Base-by-base conservation (phyloP, 1,284 basidiomycete genomes). In the Pseudomicrostroma phylloplanum region DNA sequence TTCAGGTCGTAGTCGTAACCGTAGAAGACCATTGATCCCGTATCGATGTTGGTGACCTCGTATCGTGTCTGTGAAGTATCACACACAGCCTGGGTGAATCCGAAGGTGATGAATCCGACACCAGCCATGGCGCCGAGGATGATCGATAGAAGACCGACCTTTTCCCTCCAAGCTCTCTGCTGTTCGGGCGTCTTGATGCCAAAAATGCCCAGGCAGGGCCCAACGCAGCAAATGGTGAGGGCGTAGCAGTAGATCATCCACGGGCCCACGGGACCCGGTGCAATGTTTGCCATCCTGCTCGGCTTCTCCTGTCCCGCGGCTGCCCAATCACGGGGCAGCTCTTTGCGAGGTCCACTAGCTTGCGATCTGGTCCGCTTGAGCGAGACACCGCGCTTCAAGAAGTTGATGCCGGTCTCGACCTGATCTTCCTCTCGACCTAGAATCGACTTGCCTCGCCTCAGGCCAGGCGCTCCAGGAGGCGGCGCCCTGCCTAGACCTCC, bases 31-130 rank as follows among this genome's bases (percentile, higher is more conserved):
- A 96, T 87, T 12, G 91, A 93, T 46, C 85, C 86, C 46, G 85
- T 87, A 62, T 87, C 86, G 69, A 94, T 88, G 56, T 82, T 81
- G 21, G 91, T 92, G 55, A 88, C 85, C 68, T 88, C 86, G 82
- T 86, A 92, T 17, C 91, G 87, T 59, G 88, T 86, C 36, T 88
- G 84, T 21, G 90, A 89, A 51, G 83, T 88, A 43, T 92, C 91
- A 80, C 94, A 98, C 41, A 98, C 93, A 58, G 88, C 70, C 64
- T 92, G 86, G 3, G 93, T 97, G 83, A 99, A 99, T n/a, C 96
- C 94, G 81, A 99, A 99, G 1, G 94, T 98, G 78, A 99, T 84
- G 85, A 92, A 98, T 80, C 93, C 94, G 77, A 99, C 96, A 55
- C 83, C 85, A 23, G 89, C 88, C 94, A 98, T 97, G 69, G 92